Conservation (phyloP, 192 early-diverging fungal genomes). For the Coemansia brasiliensis region DNA sequence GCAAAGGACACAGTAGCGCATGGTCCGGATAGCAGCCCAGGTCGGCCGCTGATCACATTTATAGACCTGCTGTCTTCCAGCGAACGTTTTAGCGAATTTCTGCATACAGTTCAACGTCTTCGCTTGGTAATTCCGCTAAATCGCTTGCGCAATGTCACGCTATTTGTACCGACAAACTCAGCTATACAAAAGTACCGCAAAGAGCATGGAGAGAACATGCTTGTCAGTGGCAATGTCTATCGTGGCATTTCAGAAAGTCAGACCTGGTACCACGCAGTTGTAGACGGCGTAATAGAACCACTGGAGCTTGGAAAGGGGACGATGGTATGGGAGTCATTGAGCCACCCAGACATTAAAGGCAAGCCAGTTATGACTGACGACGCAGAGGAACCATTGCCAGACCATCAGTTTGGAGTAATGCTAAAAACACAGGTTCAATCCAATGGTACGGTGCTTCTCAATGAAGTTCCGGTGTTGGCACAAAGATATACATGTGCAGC, state of each 20-base stretch:
- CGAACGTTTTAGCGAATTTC: constrained; percentile 53
- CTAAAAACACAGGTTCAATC: constrained; percentile 31
- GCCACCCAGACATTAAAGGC: constrained; percentile 7
- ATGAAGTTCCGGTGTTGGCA: constrained; percentile 35
- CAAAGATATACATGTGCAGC: constrained; percentile 38
- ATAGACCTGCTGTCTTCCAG: constrained; percentile 62
- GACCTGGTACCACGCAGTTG: constrained; percentile 52
- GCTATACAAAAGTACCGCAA: constrained; percentile 46
- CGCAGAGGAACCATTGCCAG: background rate
- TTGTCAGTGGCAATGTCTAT: constrained; percentile 18
- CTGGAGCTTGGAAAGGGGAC: constrained; percentile 16
- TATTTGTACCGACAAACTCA: constrained; percentile 62
- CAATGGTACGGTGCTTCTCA: constrained; percentile 18
- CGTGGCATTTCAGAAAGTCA: constrained; percentile 42
- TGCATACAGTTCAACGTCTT: constrained; percentile 58
- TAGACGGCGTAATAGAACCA: constrained; percentile 22
- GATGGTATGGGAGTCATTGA: constrained; percentile 51
- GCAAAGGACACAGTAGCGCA: background rate
- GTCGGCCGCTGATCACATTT: constrained; percentile 28
- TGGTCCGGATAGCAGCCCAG: constrained; percentile 1
- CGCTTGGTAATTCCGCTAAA: constrained; percentile 60
- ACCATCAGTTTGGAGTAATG: constrained; percentile 24
- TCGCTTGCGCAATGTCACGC: constrained; percentile 55
- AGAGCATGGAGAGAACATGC: constrained; percentile 17
- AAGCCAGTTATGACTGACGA: background rate